Base-by-base conservation (phyloP, 148 eudicot genomes). In the Beta vulgaris region DNA sequence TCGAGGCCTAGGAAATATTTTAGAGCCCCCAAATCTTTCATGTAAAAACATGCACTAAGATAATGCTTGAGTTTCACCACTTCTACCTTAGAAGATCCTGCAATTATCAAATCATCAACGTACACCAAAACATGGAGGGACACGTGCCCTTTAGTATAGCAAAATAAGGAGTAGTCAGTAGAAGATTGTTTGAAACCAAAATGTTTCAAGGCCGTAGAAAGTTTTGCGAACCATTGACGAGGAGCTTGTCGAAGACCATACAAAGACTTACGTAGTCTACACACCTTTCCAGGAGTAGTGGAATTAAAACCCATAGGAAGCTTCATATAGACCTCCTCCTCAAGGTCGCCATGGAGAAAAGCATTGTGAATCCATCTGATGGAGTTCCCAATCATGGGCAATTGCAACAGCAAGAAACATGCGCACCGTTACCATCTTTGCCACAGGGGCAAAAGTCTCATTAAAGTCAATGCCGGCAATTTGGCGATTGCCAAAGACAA, bases 81-180 rank as follows among this genome's bases (percentile, higher is more conserved):
- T 13, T 21, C 44, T 36, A 9, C 28, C 0, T 26, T 10, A 40
- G 43, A 40, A 37, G 14, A 16, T n/a, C 72, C 29, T 7, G 72
- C 28, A 12, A 68, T 19, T 0, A 68, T 36, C 0, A 68, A 9
- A 68, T 68, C 72, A 40, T 68, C 72, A 26, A 68, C 72, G 48
- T 43, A 43, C 7, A 43, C 1, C 0, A 43, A 42, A 42, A 43
- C 14, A 19, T n/a, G 6, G 5, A 68, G 44, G 28, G 23, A 46
- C 11, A 0, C 12, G 5, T 46, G 3, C n/a, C 53, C 51, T 39
- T 39, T 43, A 7, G 2, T 35, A 23, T 68, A 68, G 1, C 53
- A 37, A 14, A 68, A 68, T 13, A 14, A 26, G 3, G 72, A 36
- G 34, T 43, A 16, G 29, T 43, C 72, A 1, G 72, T 26, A 68